Percentiles rank a stretch among this genome's conserved stretches.
phyloP scores from a whole-genome alignment of 805 yeast genomes.

The Priceomyces medius region DNA sequence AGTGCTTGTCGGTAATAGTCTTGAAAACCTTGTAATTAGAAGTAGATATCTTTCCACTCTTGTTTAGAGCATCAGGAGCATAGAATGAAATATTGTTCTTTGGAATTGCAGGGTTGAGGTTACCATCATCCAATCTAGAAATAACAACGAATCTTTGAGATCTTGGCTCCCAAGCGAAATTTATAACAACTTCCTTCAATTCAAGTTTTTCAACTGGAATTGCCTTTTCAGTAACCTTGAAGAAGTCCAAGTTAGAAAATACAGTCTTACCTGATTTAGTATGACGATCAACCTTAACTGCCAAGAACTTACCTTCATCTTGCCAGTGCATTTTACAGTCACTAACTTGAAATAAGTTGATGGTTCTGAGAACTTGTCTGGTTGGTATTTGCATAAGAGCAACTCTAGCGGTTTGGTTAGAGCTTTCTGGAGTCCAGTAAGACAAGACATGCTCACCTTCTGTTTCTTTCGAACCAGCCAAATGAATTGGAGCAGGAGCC shows the following conservation, averaged over 20 bases:
- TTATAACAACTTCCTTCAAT: conserved; percentile 81
- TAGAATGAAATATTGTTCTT: conserved; percentile 74
- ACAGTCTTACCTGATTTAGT: conserved; percentile 91
- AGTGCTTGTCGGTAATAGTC: conserved; percentile 56
- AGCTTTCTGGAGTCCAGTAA: conserved; percentile 95
- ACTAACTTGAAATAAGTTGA: conserved; percentile 91
- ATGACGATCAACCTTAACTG: conserved; percentile 96
- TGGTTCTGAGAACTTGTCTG: conserved; percentile 79
- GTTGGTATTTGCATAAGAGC: conserved; percentile 85
- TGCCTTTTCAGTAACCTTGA: conserved; percentile 82
- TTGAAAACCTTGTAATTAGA: conserved; percentile 59
- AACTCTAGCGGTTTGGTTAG: conserved; percentile 93
- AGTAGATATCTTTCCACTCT: conserved; percentile 45
- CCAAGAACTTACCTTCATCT: conserved; percentile 73
- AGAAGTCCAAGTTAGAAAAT: conserved; percentile 89
- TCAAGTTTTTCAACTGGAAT: conserved; percentile 95
- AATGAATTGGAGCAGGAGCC: conserved; percentile 83
- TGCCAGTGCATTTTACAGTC: conserved; percentile 95
- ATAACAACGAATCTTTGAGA: conserved; percentile 84
- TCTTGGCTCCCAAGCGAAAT: conserved; percentile 95
- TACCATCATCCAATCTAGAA: conserved; percentile 57
- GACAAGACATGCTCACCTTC: conserved; percentile 68
- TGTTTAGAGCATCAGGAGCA: conserved; percentile 67
- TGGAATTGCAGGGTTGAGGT: conserved; percentile 61
- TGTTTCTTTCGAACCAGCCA: conserved; percentile 54